These are phyloP conservation scores for Persicaria maculosa DNA, from an alignment of 148 eudicot genomes.

Conservation along the genomic window DNA sequence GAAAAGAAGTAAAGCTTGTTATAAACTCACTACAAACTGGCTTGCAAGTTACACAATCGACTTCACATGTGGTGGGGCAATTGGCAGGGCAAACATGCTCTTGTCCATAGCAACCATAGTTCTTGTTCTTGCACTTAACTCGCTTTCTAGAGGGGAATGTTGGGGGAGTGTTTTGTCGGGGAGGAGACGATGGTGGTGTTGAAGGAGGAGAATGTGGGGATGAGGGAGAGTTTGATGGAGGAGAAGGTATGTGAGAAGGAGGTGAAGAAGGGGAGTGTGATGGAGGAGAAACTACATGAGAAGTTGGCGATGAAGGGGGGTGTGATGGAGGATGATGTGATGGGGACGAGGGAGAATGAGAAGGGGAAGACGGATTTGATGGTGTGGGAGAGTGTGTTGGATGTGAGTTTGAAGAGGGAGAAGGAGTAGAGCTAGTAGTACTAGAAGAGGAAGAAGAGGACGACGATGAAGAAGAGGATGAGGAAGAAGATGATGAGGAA, in stretches of 20 bases:
- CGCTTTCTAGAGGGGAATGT: slow-evolving; percentile 13
- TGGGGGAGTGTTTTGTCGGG: slow-evolving; percentile 1
- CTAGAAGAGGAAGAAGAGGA: slow-evolving; percentile 11
- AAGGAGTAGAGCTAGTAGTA: slow-evolving; percentile 24
- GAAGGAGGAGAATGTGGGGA: background rate
- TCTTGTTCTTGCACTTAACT: slow-evolving; percentile 35
- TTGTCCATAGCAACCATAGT: slow-evolving; percentile 21
- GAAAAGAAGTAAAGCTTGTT: slow-evolving; percentile 27
- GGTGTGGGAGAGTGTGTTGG: background rate
- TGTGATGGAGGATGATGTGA: background rate
- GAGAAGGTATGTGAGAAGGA: background rate
- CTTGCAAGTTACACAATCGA: slow-evolving; percentile 45
- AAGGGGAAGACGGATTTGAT: background rate
- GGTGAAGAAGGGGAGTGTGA: slow-evolving; percentile 9
- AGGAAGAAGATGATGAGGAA: slow-evolving; percentile 4
- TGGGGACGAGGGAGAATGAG: background rate
- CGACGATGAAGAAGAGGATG: too few species aligned
- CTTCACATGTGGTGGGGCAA: slow-evolving; percentile 34
- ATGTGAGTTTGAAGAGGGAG: slow-evolving; percentile 15
- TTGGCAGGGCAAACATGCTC: slow-evolving; percentile 34
- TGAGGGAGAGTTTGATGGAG: slow-evolving; percentile 13
- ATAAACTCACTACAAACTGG: slow-evolving; percentile 41
- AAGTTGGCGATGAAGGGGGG: slow-evolving; percentile 11
- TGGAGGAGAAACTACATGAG: background rate
- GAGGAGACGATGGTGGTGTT: background rate